phyloP scores from a whole-genome alignment of 2,329 filamentous ascomycete genomes.

The Exophiala bonariae region DNA sequence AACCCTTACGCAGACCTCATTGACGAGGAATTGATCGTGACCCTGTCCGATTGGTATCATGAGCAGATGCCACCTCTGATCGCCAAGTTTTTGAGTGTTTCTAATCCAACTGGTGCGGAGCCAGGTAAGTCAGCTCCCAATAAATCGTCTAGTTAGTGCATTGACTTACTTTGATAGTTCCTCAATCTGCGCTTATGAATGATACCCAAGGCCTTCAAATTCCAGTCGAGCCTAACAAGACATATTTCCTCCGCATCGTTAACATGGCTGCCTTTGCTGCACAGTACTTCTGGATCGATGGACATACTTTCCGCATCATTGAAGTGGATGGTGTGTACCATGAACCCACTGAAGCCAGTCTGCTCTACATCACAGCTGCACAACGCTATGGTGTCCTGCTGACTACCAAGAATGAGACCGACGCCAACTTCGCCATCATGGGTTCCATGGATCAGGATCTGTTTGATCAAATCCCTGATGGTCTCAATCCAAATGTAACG shows the following conservation, averaged over 20 bases:
- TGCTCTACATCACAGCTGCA: conserved; percentile 67
- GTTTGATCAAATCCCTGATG: conserved; percentile 68
- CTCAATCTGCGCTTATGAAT: conserved; percentile 69
- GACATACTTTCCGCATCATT: conserved; percentile 64
- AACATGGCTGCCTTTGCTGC: conserved; percentile 70
- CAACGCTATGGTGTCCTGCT: conserved; percentile 60
- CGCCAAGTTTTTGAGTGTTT: conserved; percentile 46
- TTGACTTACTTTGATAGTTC: conserved; percentile 43
- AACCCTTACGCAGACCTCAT: conserved; percentile 59
- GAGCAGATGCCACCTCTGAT: conserved; percentile 53
- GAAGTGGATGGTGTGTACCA: conserved; percentile 74
- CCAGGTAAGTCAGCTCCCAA: conserved; percentile 38
- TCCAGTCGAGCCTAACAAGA: conserved; percentile 64
- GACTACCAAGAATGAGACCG: conserved; percentile 63
- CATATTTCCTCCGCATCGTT: conserved; percentile 70
- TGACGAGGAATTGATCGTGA: conserved; percentile 65
- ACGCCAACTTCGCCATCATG: conserved; percentile 66
- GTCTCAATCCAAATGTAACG: conserved; percentile 63
- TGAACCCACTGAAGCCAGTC: conserved; percentile 58
- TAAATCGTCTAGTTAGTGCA: background rate
- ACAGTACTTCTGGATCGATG: conserved; percentile 50
- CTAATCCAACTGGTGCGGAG: conserved; percentile 55
- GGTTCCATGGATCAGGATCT: conserved; percentile 69
- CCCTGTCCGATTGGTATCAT: conserved; percentile 73
- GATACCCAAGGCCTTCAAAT: conserved; percentile 64